Evolutionary conservation across 2,329 filamentous ascomycete species (phyloP).

Genomic region (Monosporascus sp.): DNA sequence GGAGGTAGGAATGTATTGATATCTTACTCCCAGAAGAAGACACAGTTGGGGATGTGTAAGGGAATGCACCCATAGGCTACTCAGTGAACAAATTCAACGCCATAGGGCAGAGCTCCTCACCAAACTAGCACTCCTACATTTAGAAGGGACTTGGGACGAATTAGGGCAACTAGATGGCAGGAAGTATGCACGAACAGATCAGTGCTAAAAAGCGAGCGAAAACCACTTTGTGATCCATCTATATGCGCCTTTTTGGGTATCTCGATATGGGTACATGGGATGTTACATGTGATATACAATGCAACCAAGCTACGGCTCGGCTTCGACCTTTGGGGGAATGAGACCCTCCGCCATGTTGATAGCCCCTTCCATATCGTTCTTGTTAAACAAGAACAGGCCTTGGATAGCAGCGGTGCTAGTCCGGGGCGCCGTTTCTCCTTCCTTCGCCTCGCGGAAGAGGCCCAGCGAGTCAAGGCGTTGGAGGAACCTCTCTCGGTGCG

Average conservation of each 20-base stretch:
- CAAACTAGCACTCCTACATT: no score
- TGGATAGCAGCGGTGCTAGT: conserved; percentile 91
- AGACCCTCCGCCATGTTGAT: conserved; percentile 71
- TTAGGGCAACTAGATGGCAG: no score
- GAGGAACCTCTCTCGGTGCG: conserved; percentile 64
- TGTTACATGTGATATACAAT: conserved; percentile 5
- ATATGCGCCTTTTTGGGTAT: conserved; percentile 11
- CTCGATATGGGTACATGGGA: not conserved
- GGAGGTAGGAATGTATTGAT: no score
- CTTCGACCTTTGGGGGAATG: conserved; percentile 51
- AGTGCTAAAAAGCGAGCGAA: no score
- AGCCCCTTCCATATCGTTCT: conserved; percentile 81
- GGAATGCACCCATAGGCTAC: no score
- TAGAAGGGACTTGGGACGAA: no score
- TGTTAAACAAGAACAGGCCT: conserved; percentile 92
- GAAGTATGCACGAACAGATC: no score
- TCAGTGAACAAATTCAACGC: no score
- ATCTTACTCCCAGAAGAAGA: no score
- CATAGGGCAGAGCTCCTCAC: no score
- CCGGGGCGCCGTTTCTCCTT: conserved; percentile 39
- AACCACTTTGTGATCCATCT: no score
- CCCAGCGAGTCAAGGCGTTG: conserved; percentile 62
- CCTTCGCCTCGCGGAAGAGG: conserved; percentile 56
- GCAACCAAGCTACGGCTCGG: conserved; percentile 24
- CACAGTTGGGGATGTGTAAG: no score